Conservation (phyloP, 1,139 yeast species). For the Arxiozyma telluris region DNA sequence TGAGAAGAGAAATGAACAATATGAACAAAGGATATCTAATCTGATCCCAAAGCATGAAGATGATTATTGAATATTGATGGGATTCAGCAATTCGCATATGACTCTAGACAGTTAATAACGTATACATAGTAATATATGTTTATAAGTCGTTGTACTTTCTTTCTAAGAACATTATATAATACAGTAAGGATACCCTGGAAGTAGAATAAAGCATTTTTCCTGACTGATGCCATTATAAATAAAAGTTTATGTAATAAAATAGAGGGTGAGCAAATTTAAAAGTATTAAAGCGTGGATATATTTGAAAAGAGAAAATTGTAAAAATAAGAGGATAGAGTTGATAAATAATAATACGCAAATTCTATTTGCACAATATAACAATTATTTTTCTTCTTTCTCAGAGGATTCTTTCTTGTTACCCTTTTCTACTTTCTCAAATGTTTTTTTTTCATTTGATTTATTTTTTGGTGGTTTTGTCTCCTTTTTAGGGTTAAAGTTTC, state of each 20-base stretch:
- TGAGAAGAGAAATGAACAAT: constrained; percentile 41
- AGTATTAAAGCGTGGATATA: not conserved
- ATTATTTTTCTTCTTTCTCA: not conserved
- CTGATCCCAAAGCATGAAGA: constrained; percentile 10
- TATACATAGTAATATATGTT: not conserved
- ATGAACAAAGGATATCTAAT: constrained; percentile 30
- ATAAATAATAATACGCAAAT: no score
- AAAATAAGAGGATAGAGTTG: not conserved
- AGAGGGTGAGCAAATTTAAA: not conserved
- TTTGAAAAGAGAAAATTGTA: no score
- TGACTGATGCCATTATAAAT: no score
- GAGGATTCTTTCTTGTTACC: not conserved
- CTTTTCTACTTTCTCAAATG: not conserved
- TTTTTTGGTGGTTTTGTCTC: not conserved
- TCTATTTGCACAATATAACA: not conserved
- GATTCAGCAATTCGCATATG: not conserved
- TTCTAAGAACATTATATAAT: no score
- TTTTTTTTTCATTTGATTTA: not conserved
- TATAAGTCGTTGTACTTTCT: not conserved
- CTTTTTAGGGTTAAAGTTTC: not conserved
- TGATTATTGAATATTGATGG: not conserved
- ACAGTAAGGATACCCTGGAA: no score
- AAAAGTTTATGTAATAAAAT: no score
- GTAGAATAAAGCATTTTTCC: no score
- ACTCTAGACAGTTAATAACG: not conserved